Conservation (phyloP, 805 yeast genomes). For the Cyberlindnera amylophila region DNA sequence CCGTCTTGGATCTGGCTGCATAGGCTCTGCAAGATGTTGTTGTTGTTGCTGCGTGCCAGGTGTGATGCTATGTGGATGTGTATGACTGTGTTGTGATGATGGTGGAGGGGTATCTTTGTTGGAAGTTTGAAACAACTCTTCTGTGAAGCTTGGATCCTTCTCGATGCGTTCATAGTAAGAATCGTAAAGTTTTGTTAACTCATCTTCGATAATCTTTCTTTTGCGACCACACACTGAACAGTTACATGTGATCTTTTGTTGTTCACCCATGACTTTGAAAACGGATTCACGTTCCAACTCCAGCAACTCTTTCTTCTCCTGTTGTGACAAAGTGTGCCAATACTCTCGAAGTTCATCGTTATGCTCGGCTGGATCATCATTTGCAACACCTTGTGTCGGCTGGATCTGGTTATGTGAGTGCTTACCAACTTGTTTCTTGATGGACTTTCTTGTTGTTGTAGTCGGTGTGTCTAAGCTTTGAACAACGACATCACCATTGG, state of each 20-base stretch:
- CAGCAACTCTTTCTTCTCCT: conserved; percentile 57
- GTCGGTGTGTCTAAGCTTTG: conserved; percentile 37
- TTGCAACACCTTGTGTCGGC: conserved; percentile 8
- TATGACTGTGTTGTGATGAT: no score
- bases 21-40: conserved; percentile 1
- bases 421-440: conserved; percentile 33
- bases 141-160: conserved; percentile 9
- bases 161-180: conserved; percentile 48
- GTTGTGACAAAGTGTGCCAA: conserved; percentile 66
- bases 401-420: conserved; percentile 36
- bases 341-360: conserved; percentile 31
- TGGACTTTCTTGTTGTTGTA: conserved; percentile 3
- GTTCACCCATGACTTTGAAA: conserved; percentile 57
- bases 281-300: conserved; percentile 68
- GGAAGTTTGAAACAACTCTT: conserved; percentile 15
- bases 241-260: conserved; percentile 55
- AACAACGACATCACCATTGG: conserved; percentile 76
- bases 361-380: conserved; percentile 19
- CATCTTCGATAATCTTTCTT: conserved; percentile 67
- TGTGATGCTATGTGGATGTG: background rate
- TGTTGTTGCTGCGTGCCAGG: conserved; percentile 6
- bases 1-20: conserved; percentile 17
- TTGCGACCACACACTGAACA: conserved; percentile 80
- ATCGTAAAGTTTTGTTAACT: conserved; percentile 69
- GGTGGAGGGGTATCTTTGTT: background rate